phyloP scores from a whole-genome alignment of 2,329 filamentous ascomycete genomes.

The Cadophora luteo-olivacea region DNA sequence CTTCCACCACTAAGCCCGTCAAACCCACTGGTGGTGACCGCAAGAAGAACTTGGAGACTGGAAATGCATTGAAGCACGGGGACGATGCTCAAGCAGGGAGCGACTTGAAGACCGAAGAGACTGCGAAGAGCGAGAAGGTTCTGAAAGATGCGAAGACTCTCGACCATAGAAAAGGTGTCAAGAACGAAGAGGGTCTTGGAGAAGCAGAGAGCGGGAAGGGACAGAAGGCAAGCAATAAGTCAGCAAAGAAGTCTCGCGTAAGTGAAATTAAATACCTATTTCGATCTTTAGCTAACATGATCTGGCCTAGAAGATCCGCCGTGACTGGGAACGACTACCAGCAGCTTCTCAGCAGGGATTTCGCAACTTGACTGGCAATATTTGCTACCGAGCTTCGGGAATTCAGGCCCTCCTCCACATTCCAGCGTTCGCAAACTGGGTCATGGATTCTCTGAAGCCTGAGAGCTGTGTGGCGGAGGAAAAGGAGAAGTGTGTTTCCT shows the following conservation, averaged over 20 bases:
- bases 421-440: conserved; percentile 44
- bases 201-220: not conserved
- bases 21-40: not conserved
- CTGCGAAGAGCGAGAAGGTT: not conserved
- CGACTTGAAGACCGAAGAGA: no score
- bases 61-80: not conserved
- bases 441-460: conserved; percentile 37
- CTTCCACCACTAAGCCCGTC: not conserved
- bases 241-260: not conserved
- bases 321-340: conserved; percentile 33
- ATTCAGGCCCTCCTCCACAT: conserved; percentile 46
- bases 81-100: not conserved
- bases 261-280: not conserved
- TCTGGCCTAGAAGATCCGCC: conserved; percentile 1
- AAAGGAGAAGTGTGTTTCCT: conserved; percentile 23
- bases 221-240: not conserved
- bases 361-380: conserved; percentile 37
- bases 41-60: not conserved
- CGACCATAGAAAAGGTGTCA: not conserved
- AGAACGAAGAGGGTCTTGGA: not conserved
- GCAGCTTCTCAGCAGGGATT: conserved; percentile 39
- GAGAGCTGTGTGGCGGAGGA: conserved; percentile 35
- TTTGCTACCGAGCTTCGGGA: conserved; percentile 45
- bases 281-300: not conserved
- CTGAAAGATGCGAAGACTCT: not conserved